Evolutionary conservation across 73 alveolate genomes (phyloP), one percentile per base, ranked within the genome.

Genomic region (Stentor roeselii): DNA sequence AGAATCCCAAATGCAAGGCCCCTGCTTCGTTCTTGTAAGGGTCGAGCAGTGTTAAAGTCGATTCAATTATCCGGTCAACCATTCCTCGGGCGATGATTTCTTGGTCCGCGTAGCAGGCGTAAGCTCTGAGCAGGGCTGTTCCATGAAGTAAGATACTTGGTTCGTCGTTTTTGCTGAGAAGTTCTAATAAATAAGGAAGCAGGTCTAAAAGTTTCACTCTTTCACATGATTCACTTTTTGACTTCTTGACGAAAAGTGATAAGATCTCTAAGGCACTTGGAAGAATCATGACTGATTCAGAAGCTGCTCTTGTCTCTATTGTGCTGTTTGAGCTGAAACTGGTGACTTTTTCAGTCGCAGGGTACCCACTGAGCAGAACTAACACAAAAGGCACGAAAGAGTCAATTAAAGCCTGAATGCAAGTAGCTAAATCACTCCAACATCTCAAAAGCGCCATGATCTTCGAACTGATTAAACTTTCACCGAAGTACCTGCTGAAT

Each of bases 1-100:
- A 93, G 85, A 92, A 92, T 38, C 99, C 99, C 41, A 95, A 76
- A 86, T 83, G 88, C 60, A 95, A 58, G 42, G 96, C 93, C 32
- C 97, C 90, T 78, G 92, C 82, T 86, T 95, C 99, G 60, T 91
- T 91, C 27, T 93, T 84, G 21, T 88, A 83, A 39, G 95, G 96
- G 59, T 87, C 88, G 50, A 95, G 90, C 85, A 93, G 84, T 39
- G 78, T 90, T 87, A 90, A 90, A 0, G 93, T 92, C 3, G 92
- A 95, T 83, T 88, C 95, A 40, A 93, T 42, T n/a, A 95, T 76
- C 60, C 87, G 78, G 36, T 92, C 89, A 11, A 90, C 83, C n/a
- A 85, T 85, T 3, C 83, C 86, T 36, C 60, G 75, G 75, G 61
- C 86, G 41, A 91, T 59, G 32, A 95, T 93, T 36, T 83, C 90